Evolutionary conservation across 2,329 filamentous ascomycete genomes (phyloP), one percentile per base, ranked within the genome.

Genomic region (Aspergillus fischeri): DNA sequence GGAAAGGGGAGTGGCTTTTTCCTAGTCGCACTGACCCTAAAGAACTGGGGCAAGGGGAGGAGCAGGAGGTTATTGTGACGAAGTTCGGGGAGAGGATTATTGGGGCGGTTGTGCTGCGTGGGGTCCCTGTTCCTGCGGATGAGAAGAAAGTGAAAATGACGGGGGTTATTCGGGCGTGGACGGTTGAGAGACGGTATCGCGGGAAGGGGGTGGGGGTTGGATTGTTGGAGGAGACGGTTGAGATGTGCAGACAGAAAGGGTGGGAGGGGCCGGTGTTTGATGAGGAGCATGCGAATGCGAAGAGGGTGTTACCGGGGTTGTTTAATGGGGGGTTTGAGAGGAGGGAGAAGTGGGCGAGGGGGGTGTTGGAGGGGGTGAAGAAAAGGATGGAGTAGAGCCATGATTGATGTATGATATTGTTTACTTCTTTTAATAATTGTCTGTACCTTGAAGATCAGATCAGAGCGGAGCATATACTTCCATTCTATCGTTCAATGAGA

Each of bases 151-250:
- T 2, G 2, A 21, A 47, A 47, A 4, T 10, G 20, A 21, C 3
- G 25, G 64, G 61, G 44, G 78, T 91, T 50, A 87, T 96, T 56
- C 84, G 89, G 28, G 91, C 89, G 1, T 96, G 92, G 91, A 93
- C 91, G 1, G 90, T 91, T 1, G 81, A 81, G 68, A 75, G 86
- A 52, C 80, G 81, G 63, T 91, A 91, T 71, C 82, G 92, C 27
- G 80, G 83, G 32, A 84, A 85, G 60, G 91, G 91, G 0, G 79
- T 95, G 25, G 92, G 91, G 2, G 81, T 78, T 44, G 87, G 86
- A 32, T 75, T 96, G 66, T 78, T 96, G 50, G 83, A 88, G 63
- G 88, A 90, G 64, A 90, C 89, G 1, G 86, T 92, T 2, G 80
- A 81, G 56, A 72, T 88, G 54, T 87, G 88, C 58, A 83, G 83